phyloP scores from a whole-genome alignment of 2,329 filamentous ascomycete species.

The Fusarium solani-melongenae region DNA sequence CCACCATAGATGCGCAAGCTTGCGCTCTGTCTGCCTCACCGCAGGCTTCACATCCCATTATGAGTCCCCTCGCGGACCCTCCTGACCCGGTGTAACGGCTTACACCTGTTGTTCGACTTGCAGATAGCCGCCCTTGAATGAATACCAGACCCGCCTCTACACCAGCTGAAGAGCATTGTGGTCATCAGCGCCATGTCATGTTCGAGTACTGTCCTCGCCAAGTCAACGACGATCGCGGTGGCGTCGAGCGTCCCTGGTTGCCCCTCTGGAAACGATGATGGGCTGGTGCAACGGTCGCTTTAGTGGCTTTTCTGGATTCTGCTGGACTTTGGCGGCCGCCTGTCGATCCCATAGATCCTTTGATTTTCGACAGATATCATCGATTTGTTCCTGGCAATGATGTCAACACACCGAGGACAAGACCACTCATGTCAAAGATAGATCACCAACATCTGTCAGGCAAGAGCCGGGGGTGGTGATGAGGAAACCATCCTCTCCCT shows the following conservation, averaged over 20 bases:
- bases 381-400: constrained; percentile 66
- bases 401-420: constrained; percentile 30
- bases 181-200: constrained; percentile 13
- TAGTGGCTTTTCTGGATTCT: constrained; percentile 60
- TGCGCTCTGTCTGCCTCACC: constrained; percentile 35
- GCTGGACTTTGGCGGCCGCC: constrained; percentile 60
- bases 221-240: constrained; percentile 44
- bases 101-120: constrained; percentile 9
- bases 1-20: constrained; percentile 28
- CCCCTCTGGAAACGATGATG: constrained; percentile 56
- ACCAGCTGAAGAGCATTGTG: constrained; percentile 2
- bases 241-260: constrained; percentile 39
- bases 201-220: constrained; percentile 36
- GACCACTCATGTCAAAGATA: not conserved
- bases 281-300: constrained; percentile 69
- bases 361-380: constrained; percentile 70
- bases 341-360: constrained; percentile 67
- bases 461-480: constrained; percentile 68
- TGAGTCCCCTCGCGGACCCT: constrained; percentile 28
- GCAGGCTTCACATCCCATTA: constrained; percentile 25
- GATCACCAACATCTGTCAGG: constrained; percentile 65
- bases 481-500: constrained; percentile 72
- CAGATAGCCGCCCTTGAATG: constrained; percentile 6
- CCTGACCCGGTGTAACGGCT: constrained; percentile 13
- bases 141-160: constrained; percentile 10